Conservation (phyloP, 768 basidiomycete species). For the Mrakia gelida region DNA sequence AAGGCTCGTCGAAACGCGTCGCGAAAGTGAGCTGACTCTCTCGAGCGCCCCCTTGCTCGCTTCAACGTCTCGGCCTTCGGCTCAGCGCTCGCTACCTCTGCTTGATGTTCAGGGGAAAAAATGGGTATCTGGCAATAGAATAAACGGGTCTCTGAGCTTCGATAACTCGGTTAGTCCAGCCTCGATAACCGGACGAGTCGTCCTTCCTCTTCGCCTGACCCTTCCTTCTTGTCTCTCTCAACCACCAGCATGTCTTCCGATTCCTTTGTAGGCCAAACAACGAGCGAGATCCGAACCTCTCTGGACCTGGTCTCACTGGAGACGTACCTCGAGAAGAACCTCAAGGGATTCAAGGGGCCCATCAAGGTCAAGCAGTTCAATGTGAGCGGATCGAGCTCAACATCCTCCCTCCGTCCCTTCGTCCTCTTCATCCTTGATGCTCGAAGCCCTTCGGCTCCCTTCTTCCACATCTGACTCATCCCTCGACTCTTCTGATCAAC, state of each 20-base stretch:
- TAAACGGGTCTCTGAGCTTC: not conserved
- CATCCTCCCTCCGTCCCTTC: conserved; percentile 19
- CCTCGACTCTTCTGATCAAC: conserved; percentile 72
- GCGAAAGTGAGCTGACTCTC: too few relatives aligned
- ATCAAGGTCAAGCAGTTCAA: conserved; percentile 86
- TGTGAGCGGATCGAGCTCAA: conserved; percentile 50
- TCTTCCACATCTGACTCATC: not conserved
- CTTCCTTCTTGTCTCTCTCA: not conserved
- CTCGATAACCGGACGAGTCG: not conserved
- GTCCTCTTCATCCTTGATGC: not conserved
- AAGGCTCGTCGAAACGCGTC: too few relatives aligned
- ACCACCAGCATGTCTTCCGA: not conserved
- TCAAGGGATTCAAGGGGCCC: conserved; percentile 58
- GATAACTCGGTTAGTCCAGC: not conserved
- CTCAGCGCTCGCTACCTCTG: too few relatives aligned
- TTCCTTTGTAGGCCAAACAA: not conserved
- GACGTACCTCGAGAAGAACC: conserved; percentile 55
- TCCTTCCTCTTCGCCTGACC: not conserved
- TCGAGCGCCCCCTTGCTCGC: too few relatives aligned
- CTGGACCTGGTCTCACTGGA: conserved; percentile 1
- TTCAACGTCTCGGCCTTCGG: too few relatives aligned
- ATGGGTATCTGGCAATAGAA: too few relatives aligned
- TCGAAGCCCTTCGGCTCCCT: not conserved
- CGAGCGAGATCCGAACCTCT: not conserved
- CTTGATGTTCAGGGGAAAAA: too few relatives aligned